Evolutionary conservation across 768 basidiomycete genomes (phyloP), one percentile per base, ranked within the genome.

Genomic region (Pilatotrama ljubarskyi): DNA sequence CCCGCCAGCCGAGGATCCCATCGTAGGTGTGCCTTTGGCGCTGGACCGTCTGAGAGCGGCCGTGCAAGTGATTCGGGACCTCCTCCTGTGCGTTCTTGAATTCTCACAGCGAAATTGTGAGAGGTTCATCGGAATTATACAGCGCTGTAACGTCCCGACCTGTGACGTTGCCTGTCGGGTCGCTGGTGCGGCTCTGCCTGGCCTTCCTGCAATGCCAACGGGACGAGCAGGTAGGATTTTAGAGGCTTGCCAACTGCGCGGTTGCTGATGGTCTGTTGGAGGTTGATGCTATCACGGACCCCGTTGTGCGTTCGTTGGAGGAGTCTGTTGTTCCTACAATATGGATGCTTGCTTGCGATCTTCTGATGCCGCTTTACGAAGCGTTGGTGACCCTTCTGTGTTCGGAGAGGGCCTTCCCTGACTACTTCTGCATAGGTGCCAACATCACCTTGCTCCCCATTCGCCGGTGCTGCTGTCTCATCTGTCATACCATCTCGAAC

Each of bases 91-190:
- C 11, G 58, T 24, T 13, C 6, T 36, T 37, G 32, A n/a, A 1
- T 17, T 37, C 36, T 17, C 20, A 8, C 36, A 52, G 29, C 15
- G 52, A 26, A 11, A 58, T 36, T 43, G 55, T 48, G 22, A 38
- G 18, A n/a, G 26, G n/a, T 51, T 51, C n/a, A 67, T 44, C 55
- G 37, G 61, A n/a, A 50, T n/a, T 22, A 26, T 51, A 37, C 37
- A 91, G 88, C 46, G 75, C 84, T 13, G 71, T 78, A 2, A 77
- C 78, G 1, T 76, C 80, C 43, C 83, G 91, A 9, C 84, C 88
- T 17, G 84, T 93, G 0, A 78, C 80, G 62, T 68, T 93, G 9
- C 90, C 92, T 0, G 66, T 90, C n/a, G 91, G 90, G 4, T 68
- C 76, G 38, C 65, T 92, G 17, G 76, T 81, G 13, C 78, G 80